Conservation (phyloP, 352 stramenopile genomes). For the Pythium chondricola region DNA sequence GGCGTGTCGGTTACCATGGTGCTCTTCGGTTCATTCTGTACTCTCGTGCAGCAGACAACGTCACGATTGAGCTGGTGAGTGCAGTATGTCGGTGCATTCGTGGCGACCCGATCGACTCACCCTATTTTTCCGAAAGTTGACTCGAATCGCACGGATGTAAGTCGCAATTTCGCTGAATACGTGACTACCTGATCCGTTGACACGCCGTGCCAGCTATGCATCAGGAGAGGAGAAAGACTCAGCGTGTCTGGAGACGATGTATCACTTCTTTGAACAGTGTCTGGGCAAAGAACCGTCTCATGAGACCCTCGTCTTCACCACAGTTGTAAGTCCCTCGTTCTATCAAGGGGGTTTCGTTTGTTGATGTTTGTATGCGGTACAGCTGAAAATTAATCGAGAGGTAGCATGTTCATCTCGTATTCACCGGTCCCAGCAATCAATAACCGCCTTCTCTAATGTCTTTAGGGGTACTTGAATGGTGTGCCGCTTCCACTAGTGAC, state of each 20-base stretch:
- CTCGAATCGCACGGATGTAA: too few species aligned
- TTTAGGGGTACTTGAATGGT: constrained; percentile 11
- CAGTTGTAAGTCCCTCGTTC: constrained; percentile 9
- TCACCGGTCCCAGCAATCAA: too few species aligned
- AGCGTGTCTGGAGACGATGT: constrained; percentile 12
- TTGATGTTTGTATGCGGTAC: neutral
- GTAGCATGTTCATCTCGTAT: too few species aligned
- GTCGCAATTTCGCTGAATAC: too few species aligned
- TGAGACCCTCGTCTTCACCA: constrained; percentile 4
- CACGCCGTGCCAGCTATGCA: too few species aligned
- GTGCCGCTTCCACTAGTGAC: constrained; percentile 6
- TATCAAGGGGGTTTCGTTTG: too few species aligned
- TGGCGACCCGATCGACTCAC: too few species aligned
- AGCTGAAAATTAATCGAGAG: constrained; percentile 10
- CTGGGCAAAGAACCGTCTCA: constrained; percentile 1
- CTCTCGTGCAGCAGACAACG: neutral
- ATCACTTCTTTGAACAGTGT: constrained; percentile 16
- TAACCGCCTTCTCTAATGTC: neutral
- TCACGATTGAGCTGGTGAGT: neutral
- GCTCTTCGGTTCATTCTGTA: neutral
- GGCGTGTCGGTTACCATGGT: neutral
- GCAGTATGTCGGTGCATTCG: neutral
- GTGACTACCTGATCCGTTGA: neutral
- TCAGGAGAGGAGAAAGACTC: constrained; percentile 10
- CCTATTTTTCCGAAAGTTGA: too few species aligned